phyloP scores from a whole-genome alignment of 257 asterid species.

The Ajuga chamaepitys region DNA sequence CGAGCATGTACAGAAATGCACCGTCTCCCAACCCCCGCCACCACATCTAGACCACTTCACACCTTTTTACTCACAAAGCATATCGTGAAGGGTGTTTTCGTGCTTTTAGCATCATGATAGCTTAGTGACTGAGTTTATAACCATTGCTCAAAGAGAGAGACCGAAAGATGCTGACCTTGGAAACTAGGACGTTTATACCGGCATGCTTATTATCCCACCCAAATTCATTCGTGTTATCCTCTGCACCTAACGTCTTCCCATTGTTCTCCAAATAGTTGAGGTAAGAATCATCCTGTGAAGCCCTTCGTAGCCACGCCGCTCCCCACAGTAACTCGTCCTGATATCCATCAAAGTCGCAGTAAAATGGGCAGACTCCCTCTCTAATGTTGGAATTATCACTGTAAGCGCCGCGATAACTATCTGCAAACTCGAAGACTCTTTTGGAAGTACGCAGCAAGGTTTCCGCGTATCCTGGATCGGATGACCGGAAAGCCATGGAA shows the following conservation, averaged over 20 bases:
- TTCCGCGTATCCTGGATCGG: slow-evolving; percentile 72
- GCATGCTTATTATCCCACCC: slow-evolving; percentile 99
- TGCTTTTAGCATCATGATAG: too few species aligned
- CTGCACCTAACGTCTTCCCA: slow-evolving; percentile 81
- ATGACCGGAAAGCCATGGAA: slow-evolving; percentile 65
- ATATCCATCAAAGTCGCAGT: slow-evolving; percentile 94
- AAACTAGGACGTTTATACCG: slow-evolving; percentile 78
- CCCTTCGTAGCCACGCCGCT: slow-evolving; percentile 94
- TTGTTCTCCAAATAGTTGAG: slow-evolving; percentile 72
- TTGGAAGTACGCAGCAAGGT: slow-evolving; percentile 57
- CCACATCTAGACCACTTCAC: too few species aligned
- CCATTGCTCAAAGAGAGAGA: too few species aligned
- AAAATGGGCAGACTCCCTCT: slow-evolving; percentile 77
- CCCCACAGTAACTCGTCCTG: slow-evolving; percentile 99
- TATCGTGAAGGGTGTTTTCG: too few species aligned
- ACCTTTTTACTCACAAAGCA: too few species aligned
- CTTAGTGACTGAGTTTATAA: too few species aligned
- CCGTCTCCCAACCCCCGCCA: too few species aligned
- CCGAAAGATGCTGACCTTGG: slow-evolving; percentile 57
- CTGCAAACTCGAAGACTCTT: slow-evolving; percentile 72
- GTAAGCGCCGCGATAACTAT: slow-evolving; percentile 76
- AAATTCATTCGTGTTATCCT: slow-evolving; percentile 78
- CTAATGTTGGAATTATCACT: slow-evolving; percentile 69
- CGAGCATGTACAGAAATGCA: too few species aligned
- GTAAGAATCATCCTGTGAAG: slow-evolving; percentile 61